Base-by-base conservation (phyloP, 2,329 filamentous ascomycete species). In the Calonectria naviculata region DNA sequence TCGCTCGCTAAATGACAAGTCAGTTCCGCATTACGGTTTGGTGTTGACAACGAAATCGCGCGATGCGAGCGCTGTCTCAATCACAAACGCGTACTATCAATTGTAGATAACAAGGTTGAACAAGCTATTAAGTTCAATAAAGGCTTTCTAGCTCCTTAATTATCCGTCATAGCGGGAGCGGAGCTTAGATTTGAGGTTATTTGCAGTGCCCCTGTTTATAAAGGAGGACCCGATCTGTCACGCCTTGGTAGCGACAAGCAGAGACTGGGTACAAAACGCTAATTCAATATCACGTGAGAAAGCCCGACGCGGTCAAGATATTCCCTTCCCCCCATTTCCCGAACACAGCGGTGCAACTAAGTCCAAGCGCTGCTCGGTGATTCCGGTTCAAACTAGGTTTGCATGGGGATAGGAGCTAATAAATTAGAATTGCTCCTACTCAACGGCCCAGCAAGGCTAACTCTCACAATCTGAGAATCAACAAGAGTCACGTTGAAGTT, bases 111-210 rank as follows among this genome's bases (percentile, higher is more conserved):
- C 29, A 36, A 4, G 9, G 49, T 21, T 24, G 12, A 17, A 24
- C 52, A 15, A 7, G n/a, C n/a, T n/a, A n/a, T n/a, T 15, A 17
- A 21, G 21, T 15, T 19, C 10, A 6, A 12, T 21, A 29, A 54
- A 54, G 19, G 15, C 49, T 8, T 3, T 21, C 34, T 13, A 24
- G 52, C 34, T 29, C 13, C 13, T 31, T 26, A 56, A 38, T 21
- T 17, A 24, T 38, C n/a, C 52, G 24, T 8, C 12, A 12, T 7
- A n/a, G n/a, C 52, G 31, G 31, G n/a, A 56, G 8, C 5, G 34
- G 31, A 56, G 52, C 52, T 38, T 56, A 56, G 36, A 34, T 38
- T n/a, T 38, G 52, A 56, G 52, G 52, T 56, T 56, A 56, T 56
- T 56, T 56, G 19, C 29, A 31, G 5, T 6, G 31, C 52, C 31